These are phyloP conservation scores for Pseudopediastrum boryanum DNA, from an alignment of 139 green algal genomes.

Conservation along the genomic window DNA sequence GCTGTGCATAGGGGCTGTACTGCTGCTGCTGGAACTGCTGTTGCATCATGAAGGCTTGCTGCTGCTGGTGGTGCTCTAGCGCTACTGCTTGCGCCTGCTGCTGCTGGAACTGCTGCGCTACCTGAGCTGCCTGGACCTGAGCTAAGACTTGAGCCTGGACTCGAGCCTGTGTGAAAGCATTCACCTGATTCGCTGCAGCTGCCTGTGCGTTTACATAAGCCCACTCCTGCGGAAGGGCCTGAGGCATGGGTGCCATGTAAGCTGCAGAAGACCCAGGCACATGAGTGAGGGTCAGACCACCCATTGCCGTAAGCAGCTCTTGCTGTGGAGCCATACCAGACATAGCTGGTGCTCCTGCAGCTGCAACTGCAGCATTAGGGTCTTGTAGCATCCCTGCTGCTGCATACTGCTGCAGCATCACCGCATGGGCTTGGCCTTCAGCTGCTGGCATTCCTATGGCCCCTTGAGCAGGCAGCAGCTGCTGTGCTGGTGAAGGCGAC, in stretches of 20 bases:
- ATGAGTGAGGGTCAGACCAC: no score
- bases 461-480: no score
- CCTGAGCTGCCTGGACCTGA: constrained; percentile 19
- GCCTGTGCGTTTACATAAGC: neutral
- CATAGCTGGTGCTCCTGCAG: constrained; percentile 6
- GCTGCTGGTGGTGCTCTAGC: constrained; percentile 12
- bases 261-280: no score
- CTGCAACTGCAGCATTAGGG: neutral
- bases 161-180: no score
- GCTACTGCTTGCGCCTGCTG: constrained; percentile 4
- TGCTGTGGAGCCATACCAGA: neutral
- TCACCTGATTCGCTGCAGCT: constrained; percentile 4
- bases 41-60: constrained; percentile 27
- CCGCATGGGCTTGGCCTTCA: neutral
- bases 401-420: neutral
- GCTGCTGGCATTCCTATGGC: no score
- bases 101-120: neutral
- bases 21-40: constrained; percentile 29
- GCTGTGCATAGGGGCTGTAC: constrained; percentile 6
- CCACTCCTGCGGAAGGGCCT: no score
- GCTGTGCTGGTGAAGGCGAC: no score
- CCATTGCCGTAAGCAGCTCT: no score
- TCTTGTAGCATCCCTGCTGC: neutral
- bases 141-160: no score
- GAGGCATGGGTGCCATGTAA: no score